These are phyloP conservation scores for Primulina eburnea DNA, from an alignment of 257 asterid species.

Conservation along the genomic window DNA sequence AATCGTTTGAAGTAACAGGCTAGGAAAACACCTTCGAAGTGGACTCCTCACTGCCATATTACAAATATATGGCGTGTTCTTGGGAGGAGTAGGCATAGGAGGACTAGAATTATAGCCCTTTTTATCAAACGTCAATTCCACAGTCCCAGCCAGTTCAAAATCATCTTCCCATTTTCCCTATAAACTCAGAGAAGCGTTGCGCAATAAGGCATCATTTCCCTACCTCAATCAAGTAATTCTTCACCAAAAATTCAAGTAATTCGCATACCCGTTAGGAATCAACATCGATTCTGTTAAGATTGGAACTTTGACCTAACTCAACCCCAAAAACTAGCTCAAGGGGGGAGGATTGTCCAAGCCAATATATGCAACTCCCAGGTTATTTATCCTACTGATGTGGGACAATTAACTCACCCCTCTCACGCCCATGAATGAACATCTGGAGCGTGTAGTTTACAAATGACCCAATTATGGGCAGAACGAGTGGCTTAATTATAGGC, in stretches of 20 bases:
- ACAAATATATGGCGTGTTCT: conserved; percentile 74
- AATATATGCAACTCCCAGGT: too few relatives aligned
- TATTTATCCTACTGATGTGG: too few relatives aligned
- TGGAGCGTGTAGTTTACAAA: too few relatives aligned
- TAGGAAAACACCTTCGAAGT: conserved; percentile 58
- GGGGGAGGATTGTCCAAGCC: too few relatives aligned
- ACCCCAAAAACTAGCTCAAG: too few relatives aligned
- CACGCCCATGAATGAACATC: too few relatives aligned
- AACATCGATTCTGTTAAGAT: too few relatives aligned
- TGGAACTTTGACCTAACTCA: too few relatives aligned
- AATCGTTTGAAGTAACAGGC: not conserved
- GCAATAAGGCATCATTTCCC: conserved; percentile 59
- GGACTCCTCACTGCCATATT: conserved; percentile 88
- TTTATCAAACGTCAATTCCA: conserved; percentile 62
- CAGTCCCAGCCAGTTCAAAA: conserved; percentile 83
- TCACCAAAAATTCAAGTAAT: conserved; percentile 67
- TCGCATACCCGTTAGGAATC: conserved; percentile 59
- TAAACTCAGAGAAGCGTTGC: conserved; percentile 81
- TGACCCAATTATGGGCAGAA: too few relatives aligned
- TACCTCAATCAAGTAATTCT: conserved; percentile 77
- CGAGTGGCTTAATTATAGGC: too few relatives aligned
- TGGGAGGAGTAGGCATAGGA: conserved; percentile 84
- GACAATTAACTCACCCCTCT: too few relatives aligned
- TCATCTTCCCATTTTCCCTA: conserved; percentile 67
- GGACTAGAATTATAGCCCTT: conserved; percentile 76